Percentiles rank a stretch among this genome's conserved stretches.
Evolutionary conservation across 2,329 filamentous ascomycete species (phyloP).

Genomic region (Fusarium cicatricum): DNA sequence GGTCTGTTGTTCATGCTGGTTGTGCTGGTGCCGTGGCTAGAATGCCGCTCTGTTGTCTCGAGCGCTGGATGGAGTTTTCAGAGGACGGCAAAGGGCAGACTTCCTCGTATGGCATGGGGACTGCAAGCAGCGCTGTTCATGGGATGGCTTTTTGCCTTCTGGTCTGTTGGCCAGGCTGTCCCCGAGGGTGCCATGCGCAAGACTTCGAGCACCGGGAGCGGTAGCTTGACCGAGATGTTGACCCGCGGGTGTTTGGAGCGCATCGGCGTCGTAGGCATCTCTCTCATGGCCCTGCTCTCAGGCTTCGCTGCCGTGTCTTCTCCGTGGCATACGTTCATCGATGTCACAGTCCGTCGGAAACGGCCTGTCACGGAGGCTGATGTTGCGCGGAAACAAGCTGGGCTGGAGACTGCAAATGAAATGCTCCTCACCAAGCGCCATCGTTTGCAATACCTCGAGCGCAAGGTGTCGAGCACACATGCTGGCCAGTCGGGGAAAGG

Average conservation of each 20-base stretch:
- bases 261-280: slow-evolving; percentile 85
- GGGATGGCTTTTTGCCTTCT: slow-evolving; percentile 77
- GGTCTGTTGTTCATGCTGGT: slow-evolving; percentile 77
- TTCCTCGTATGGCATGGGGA: slow-evolving; percentile 69
- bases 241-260: slow-evolving; percentile 68
- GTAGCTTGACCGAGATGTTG: slow-evolving; percentile 49
- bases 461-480: slow-evolving; percentile 58
- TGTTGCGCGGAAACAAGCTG: slow-evolving; percentile 78
- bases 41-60: slow-evolving; percentile 72
- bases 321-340: slow-evolving; percentile 83
- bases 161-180: slow-evolving; percentile 75
- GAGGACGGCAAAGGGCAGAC: slow-evolving; percentile 62
- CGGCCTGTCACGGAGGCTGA: slow-evolving; percentile 76
- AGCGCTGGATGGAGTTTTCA: slow-evolving; percentile 69
- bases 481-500: slow-evolving; percentile 37
- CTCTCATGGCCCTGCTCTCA: slow-evolving; percentile 86
- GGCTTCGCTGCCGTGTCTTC: slow-evolving; percentile 90
- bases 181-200: slow-evolving; percentile 50
- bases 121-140: slow-evolving; percentile 69
- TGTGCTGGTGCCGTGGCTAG: slow-evolving; percentile 78
- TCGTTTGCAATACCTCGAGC: slow-evolving; percentile 73
- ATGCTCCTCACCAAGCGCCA: slow-evolving; percentile 81
- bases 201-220: slow-evolving; percentile 33
- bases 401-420: slow-evolving; percentile 79
- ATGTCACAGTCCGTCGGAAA: slow-evolving; percentile 58